A percentile compares a stretch with the other conserved stretches of the same genome.
These are phyloP conservation scores for Davidsoniella neocaledoniae DNA, from an alignment of 2,329 filamentous ascomycete species.

Conservation along the genomic window DNA sequence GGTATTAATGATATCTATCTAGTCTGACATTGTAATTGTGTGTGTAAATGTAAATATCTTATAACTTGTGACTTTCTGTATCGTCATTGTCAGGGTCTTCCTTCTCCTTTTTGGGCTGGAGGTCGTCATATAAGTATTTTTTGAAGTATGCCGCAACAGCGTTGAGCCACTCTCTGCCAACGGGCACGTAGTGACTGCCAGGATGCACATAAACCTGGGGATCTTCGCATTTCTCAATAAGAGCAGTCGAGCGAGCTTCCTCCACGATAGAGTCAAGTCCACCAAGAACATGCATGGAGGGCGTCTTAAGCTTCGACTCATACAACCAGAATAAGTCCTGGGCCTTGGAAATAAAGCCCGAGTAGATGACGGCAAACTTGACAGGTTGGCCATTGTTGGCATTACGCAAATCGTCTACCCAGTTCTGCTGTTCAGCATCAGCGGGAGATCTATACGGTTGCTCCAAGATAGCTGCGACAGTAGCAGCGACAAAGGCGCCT, in stretches of 20 bases:
- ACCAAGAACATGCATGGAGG: slow-evolving; percentile 67
- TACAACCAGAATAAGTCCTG: slow-evolving; percentile 46
- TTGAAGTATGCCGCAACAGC: slow-evolving; percentile 57
- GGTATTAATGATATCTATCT: slow-evolving; percentile 12
- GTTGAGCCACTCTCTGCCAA: slow-evolving; percentile 64
- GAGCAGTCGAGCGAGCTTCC: slow-evolving; percentile 48
- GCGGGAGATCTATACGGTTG: slow-evolving; percentile 18
- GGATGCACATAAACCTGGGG: slow-evolving; percentile 51
- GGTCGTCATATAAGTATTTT: slow-evolving; percentile 19
- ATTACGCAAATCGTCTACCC: slow-evolving; percentile 29
- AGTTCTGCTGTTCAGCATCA: slow-evolving; percentile 20
- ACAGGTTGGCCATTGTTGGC: slow-evolving; percentile 33
- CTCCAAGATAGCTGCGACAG: slow-evolving; percentile 61
- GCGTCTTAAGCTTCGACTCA: slow-evolving; percentile 58
- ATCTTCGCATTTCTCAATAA: slow-evolving; percentile 48
- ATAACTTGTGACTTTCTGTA: neutral
- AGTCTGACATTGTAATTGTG: neutral
- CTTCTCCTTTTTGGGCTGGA: slow-evolving; percentile 9
- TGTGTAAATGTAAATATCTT: neutral
- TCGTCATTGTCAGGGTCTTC: neutral
- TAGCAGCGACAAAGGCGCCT: slow-evolving; percentile 53
- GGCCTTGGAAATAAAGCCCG: slow-evolving; percentile 54
- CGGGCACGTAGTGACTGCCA: slow-evolving; percentile 79
- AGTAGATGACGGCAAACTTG: slow-evolving; percentile 61
- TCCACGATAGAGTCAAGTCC: slow-evolving; percentile 78